These are phyloP conservation scores for Diplodia seriata DNA, from an alignment of 2,329 filamentous ascomycete genomes.

Conservation along the genomic window DNA sequence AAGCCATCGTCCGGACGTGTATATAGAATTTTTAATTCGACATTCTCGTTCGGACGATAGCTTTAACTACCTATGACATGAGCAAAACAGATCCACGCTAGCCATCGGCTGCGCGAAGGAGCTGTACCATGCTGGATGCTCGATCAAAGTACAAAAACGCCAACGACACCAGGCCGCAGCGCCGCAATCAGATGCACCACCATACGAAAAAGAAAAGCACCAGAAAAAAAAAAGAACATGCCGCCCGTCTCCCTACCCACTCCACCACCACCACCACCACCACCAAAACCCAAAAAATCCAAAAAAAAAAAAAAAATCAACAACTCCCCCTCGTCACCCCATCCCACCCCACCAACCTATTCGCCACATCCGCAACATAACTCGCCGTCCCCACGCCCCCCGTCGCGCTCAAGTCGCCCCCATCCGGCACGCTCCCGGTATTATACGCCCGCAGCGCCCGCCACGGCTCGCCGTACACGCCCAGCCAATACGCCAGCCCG, in stretches of 20 bases:
- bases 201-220: neutral
- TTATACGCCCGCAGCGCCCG: constrained; percentile 35
- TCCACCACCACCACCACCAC: no score
- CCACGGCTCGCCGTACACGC: constrained; percentile 31
- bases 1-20: no score
- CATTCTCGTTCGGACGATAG: no score
- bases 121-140: neutral
- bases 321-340: constrained; percentile 17
- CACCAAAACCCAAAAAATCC: neutral
- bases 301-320: neutral
- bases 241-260: no score
- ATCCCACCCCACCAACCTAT: constrained; percentile 39
- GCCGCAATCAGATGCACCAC: neutral
- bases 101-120: no score
- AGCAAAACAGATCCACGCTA: no score
- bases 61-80: no score
- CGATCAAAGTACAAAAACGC: neutral
- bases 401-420: constrained; percentile 26
- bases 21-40: no score
- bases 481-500: constrained; percentile 31
- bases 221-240: no score
- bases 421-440: constrained; percentile 18
- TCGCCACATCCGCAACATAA: constrained; percentile 38
- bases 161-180: neutral
- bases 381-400: constrained; percentile 23